These are phyloP conservation scores for Caulochytrium protostelioides DNA, from an alignment of 371 early-diverging fungal genomes.

Conservation along the genomic window DNA sequence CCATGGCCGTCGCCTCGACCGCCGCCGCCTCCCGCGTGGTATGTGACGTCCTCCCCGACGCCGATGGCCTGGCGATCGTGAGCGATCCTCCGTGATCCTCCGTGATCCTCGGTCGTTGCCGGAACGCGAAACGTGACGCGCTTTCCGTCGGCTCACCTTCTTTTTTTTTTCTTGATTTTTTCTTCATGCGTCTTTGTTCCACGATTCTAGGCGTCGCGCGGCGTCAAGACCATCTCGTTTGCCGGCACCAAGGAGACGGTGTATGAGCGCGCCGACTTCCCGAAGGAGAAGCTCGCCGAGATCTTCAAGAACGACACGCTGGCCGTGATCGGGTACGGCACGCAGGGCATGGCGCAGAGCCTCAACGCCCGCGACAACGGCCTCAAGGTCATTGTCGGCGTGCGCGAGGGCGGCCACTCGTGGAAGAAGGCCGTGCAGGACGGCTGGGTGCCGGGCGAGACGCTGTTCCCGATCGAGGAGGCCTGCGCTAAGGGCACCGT, in stretches of 20 bases:
- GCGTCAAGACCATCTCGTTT: slow-evolving; percentile 81
- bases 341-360: slow-evolving; percentile 90
- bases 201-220: too few relatives aligned
- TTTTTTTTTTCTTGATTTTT: too few relatives aligned
- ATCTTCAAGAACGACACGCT: slow-evolving; percentile 84
- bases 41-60: too few relatives aligned
- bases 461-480: slow-evolving; percentile 78
- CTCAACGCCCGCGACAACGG: slow-evolving; percentile 91
- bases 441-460: slow-evolving; percentile 91
- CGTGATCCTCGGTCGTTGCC: too few relatives aligned
- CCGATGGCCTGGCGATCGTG: too few relatives aligned
- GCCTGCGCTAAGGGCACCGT: slow-evolving; percentile 74
- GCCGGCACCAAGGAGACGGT: slow-evolving; percentile 79
- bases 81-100: too few relatives aligned
- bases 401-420: slow-evolving; percentile 71
- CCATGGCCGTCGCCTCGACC: too few relatives aligned
- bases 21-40: too few relatives aligned
- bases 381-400: slow-evolving; percentile 84
- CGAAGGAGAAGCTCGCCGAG: slow-evolving; percentile 66
- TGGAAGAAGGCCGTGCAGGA: slow-evolving; percentile 83
- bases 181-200: too few relatives aligned
- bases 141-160: too few relatives aligned
- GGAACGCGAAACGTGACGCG: too few relatives aligned
- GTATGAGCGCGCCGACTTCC: slow-evolving; percentile 85
- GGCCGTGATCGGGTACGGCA: slow-evolving; percentile 91